Evolutionary conservation across 495 filamentous ascomycete genomes (phyloP).

Genomic region (Neurospora terricola): DNA sequence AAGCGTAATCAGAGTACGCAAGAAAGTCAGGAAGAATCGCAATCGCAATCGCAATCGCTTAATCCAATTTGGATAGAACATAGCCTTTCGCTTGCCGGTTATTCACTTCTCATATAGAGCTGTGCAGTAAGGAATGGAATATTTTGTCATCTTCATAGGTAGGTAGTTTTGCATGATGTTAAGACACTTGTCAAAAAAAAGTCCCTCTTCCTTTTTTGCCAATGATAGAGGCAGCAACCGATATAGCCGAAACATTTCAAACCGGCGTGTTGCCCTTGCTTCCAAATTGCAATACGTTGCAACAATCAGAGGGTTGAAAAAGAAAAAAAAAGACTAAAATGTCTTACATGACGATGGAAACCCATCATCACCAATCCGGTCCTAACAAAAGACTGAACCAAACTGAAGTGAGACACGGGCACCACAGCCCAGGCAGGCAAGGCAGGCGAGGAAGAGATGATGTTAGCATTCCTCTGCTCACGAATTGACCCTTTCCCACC

Average conservation of each 20-base stretch:
- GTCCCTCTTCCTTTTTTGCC: neutral
- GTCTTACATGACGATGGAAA: neutral
- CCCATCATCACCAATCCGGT: neutral
- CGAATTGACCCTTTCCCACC: neutral
- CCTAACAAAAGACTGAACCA: neutral
- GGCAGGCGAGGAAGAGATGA: neutral
- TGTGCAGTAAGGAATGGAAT: neutral
- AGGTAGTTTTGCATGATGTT: neutral
- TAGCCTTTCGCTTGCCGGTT: neutral
- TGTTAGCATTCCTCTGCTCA: neutral
- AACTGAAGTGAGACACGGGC: neutral
- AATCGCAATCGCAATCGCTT: neutral
- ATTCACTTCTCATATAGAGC: neutral
- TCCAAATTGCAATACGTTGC: neutral
- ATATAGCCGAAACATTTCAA: neutral
- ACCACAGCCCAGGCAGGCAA: neutral
- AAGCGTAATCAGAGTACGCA: neutral
- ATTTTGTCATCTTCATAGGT: neutral
- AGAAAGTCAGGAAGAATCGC: neutral
- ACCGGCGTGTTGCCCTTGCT: neutral
- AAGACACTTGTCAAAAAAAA: neutral
- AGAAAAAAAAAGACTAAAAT: neutral
- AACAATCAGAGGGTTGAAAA: neutral
- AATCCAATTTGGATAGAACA: neutral
- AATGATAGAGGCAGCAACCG: neutral